Conservation (phyloP, 176 grass and related monocot species). For the Cymbopogon citratus region DNA sequence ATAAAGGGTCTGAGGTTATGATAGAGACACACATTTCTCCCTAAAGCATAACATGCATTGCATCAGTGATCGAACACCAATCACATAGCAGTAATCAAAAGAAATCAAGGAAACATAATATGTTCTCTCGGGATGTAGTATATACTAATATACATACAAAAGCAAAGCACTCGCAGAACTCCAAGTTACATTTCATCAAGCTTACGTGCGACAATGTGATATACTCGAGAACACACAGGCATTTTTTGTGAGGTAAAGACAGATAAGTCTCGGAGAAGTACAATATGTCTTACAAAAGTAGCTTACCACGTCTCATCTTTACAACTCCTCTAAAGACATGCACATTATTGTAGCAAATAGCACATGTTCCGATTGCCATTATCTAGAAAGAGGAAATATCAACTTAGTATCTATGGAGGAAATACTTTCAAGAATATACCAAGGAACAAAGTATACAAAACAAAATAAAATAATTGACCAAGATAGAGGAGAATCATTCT, state of each 20-base stretch:
- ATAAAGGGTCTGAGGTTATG: neutral
- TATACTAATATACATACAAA: neutral
- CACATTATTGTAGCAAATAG: conserved; percentile 91
- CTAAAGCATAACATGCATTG: neutral
- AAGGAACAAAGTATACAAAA: neutral
- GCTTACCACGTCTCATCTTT: conserved; percentile 98
- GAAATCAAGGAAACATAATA: neutral
- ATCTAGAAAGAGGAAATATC: conserved; percentile 52
- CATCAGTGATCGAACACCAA: neutral
- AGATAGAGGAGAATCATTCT: neutral
- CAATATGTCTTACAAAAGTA: conserved; percentile 18
- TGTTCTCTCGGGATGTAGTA: neutral
- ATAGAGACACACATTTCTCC: neutral
- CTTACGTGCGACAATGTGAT: neutral
- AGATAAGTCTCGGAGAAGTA: neutral
- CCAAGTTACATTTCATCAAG: neutral
- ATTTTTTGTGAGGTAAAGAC: neutral
- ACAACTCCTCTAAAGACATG: conserved; percentile 88
- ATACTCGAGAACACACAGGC: neutral
- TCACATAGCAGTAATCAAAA: neutral
- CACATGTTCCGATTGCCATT: conserved; percentile 92
- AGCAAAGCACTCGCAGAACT: neutral
- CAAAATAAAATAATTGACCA: neutral
- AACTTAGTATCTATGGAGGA: neutral
- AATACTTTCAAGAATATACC: neutral